Percentiles rank a stretch among this genome's conserved stretches.
phyloP scores from a whole-genome alignment of 2,329 filamentous ascomycete species.

The Stagonosporopsis vannaccii region DNA sequence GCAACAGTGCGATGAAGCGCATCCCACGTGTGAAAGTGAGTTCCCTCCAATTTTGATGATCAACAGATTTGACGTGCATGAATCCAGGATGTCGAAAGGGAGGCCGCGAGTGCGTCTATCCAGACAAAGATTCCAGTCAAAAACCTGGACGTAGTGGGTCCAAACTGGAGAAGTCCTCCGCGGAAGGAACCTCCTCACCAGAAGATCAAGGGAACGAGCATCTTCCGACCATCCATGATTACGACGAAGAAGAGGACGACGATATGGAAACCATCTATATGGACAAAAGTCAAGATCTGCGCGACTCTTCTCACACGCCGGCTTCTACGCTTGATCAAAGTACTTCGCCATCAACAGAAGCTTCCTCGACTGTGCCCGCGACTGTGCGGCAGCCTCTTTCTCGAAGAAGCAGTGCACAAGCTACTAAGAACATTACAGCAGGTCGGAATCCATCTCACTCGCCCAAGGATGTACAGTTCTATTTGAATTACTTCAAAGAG shows the following conservation, averaged over 20 bases:
- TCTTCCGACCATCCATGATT: conserved; percentile 51
- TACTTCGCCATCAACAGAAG: conserved; percentile 61
- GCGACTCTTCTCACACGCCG: conserved; percentile 51
- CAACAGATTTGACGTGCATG: conserved; percentile 24
- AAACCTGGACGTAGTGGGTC: conserved; percentile 56
- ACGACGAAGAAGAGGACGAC: conserved; percentile 57
- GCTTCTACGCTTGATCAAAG: conserved; percentile 54
- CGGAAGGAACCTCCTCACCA: conserved; percentile 60
- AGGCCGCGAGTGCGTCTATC: conserved; percentile 88
- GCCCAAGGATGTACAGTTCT: conserved; percentile 75
- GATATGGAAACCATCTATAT: conserved; percentile 28
- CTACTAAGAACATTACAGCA: conserved; percentile 21
- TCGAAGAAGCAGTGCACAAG: conserved; percentile 44
- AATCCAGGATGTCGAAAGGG: conserved; percentile 84
- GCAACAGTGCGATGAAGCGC: conserved; percentile 83
- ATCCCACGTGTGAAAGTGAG: conserved; percentile 81
- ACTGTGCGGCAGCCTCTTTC: conserved; percentile 41
- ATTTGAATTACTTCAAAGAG: conserved; percentile 78
- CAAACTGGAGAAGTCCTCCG: conserved; percentile 54
- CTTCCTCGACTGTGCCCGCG: conserved; percentile 46
- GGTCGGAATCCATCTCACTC: conserved; percentile 45
- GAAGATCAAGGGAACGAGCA: conserved; percentile 54
- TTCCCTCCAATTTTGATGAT: conserved; percentile 20
- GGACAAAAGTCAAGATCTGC: conserved; percentile 34
- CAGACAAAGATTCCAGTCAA: conserved; percentile 68